A percentile compares a stretch with the other conserved stretches of the same genome.
These are phyloP conservation scores for Heritiera fomes DNA, from an alignment of 345 rosid species.

Conservation along the genomic window DNA sequence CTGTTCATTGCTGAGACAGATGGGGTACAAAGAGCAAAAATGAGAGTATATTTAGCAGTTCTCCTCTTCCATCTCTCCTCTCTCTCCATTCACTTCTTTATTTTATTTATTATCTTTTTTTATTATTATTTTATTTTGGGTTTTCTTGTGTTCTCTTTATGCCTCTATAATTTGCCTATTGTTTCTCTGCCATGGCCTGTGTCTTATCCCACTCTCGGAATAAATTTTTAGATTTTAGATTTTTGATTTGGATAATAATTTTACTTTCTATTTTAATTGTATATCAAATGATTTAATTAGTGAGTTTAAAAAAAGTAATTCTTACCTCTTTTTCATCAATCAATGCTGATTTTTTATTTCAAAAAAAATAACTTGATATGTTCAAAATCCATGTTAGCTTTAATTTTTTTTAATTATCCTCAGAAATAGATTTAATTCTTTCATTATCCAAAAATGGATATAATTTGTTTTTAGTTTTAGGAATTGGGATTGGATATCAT, in stretches of 20 bases:
- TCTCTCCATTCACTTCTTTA: background rate
- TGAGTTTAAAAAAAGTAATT: background rate
- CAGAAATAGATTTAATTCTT: background rate
- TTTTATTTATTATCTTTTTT: background rate
- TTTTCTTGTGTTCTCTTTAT: background rate
- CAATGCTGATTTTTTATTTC: background rate
- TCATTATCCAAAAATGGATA: background rate
- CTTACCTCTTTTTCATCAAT: background rate
- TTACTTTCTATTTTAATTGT: background rate
- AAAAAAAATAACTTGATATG: background rate
- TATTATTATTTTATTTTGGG: background rate
- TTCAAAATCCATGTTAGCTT: background rate
- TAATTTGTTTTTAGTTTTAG: background rate
- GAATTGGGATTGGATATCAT: background rate
- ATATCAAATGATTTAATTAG: background rate
- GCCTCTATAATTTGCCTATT: too few species aligned
- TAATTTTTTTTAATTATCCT: background rate
- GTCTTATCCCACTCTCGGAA: constrained; percentile 3
- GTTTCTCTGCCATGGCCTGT: too few species aligned
- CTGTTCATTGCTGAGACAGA: too few species aligned
- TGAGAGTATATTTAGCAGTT: too few species aligned
- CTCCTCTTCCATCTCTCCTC: background rate
- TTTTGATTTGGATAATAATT: background rate
- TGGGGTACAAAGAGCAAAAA: too few species aligned
- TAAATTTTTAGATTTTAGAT: too few species aligned